These are phyloP conservation scores for Vanrija sp. DNA, from an alignment of 1,284 basidiomycete genomes.

Conservation along the genomic window DNA sequence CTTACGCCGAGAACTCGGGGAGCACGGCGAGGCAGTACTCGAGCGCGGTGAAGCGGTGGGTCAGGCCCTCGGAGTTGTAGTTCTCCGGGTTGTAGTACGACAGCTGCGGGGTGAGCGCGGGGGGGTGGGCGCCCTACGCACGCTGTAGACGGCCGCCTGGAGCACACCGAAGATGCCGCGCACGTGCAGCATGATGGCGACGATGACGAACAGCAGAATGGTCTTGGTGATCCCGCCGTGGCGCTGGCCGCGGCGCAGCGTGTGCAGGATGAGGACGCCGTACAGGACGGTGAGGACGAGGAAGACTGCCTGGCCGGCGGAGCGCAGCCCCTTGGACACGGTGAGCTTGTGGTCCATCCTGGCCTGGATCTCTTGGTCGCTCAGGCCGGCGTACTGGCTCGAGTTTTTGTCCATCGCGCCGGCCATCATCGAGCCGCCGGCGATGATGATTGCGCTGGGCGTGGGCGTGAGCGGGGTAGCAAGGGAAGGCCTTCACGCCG, in stretches of 20 bases:
- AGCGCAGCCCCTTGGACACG: conserved; percentile 18
- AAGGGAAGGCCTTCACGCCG: too few species aligned
- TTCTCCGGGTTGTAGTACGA: conserved; percentile 19
- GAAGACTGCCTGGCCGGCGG: conserved; percentile 30
- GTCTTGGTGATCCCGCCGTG: conserved; percentile 2
- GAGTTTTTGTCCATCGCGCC: neutral
- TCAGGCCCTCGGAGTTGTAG: conserved; percentile 14
- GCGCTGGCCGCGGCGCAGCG: neutral
- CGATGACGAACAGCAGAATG: conserved; percentile 13
- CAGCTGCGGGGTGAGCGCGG: conserved; percentile 13
- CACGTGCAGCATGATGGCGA: conserved; percentile 19
- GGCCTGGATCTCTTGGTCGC: neutral
- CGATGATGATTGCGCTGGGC: conserved; percentile 29
- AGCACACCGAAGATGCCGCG: conserved; percentile 33
- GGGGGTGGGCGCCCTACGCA: too few species aligned
- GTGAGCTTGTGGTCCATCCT: conserved; percentile 3
- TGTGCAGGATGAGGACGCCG: conserved; percentile 13
- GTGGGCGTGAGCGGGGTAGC: neutral
- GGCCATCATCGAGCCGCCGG: conserved; percentile 24
- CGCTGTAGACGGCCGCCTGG: conserved; percentile 11
- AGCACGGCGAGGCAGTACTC: conserved; percentile 16
- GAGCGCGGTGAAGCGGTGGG: conserved; percentile 10
- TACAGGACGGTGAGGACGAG: conserved; percentile 26
- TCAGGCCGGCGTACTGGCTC: neutral
- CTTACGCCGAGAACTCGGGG: conserved; percentile 17